These are phyloP conservation scores for Picea abies DNA, from an alignment of 83 land plant genomes.

Conservation along the genomic window DNA sequence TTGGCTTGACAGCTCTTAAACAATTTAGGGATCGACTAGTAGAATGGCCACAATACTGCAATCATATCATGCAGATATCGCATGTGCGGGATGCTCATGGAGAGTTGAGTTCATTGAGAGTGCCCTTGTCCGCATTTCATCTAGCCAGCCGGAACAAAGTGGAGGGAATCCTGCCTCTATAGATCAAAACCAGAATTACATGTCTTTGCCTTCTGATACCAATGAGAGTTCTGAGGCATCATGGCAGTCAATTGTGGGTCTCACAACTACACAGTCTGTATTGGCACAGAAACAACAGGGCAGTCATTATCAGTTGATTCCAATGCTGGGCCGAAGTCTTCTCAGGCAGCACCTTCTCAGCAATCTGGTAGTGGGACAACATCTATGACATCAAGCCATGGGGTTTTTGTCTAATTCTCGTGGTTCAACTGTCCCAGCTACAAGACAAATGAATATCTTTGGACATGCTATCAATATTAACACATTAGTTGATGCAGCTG, in stretches of 20 bases:
- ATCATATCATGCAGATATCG: constrained; percentile 92
- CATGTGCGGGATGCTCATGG: constrained; percentile 77
- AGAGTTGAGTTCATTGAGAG: constrained; percentile 76
- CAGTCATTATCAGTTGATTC: no score
- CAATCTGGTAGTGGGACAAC: no score
- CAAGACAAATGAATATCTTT: no score
- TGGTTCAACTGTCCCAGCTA: no score
- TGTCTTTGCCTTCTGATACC: constrained; percentile 17
- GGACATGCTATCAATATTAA: no score
- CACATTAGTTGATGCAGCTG: no score
- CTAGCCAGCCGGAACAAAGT: constrained; percentile 50
- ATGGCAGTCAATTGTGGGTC: constrained; percentile 29
- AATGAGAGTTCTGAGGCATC: constrained; percentile 29
- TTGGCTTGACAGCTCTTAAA: constrained; percentile 83
- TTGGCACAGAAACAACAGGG: no score
- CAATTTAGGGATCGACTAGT: constrained; percentile 83
- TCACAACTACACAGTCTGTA: no score
- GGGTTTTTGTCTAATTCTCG: no score
- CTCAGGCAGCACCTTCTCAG: no score
- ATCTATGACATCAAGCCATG: no score
- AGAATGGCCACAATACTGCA: constrained; percentile 94
- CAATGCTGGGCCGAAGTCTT: no score
- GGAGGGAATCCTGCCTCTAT: constrained; percentile 20
- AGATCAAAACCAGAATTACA: constrained; percentile 29
- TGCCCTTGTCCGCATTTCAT: constrained; percentile 59